A percentile compares a stretch with the other conserved stretches of the same genome.
These are phyloP conservation scores for Lichtheimia hyalospora DNA, from an alignment of 371 early-diverging fungal species.

Conservation along the genomic window DNA sequence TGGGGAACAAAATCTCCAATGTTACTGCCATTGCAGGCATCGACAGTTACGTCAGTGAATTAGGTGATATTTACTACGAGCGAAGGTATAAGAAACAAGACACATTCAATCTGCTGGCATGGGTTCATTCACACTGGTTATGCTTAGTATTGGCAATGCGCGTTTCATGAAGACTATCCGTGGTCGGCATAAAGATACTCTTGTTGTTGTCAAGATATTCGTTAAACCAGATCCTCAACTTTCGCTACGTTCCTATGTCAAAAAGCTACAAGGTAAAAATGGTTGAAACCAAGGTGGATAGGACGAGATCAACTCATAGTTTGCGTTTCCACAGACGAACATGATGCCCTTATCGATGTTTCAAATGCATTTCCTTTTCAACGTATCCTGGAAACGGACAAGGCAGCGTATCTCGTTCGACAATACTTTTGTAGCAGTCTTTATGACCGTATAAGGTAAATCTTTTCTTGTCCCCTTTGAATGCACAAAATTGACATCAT, in stretches of 20 bases:
- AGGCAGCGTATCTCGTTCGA: conserved; percentile 86
- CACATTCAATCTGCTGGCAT: not conserved
- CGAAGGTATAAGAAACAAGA: conserved; percentile 49
- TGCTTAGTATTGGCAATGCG: conserved; percentile 77
- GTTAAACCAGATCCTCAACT: conserved; percentile 79
- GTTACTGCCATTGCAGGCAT: conserved; percentile 69
- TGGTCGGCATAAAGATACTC: conserved; percentile 72
- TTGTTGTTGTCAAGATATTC: conserved; percentile 90
- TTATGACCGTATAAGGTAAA: conserved; percentile 91
- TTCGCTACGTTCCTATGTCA: conserved; percentile 59
- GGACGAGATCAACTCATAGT: too few relatives aligned
- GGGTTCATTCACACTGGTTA: not conserved
- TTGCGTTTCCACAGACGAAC: conserved; percentile 50
- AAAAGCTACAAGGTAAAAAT: conserved; percentile 56
- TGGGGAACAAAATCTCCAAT: conserved; percentile 72
- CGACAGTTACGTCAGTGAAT: conserved; percentile 69
- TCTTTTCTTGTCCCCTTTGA: too few relatives aligned
- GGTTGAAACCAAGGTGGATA: too few relatives aligned
- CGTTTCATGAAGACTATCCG: conserved; percentile 94
- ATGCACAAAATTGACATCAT: not conserved
- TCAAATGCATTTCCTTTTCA: conserved; percentile 83
- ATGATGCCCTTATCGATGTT: conserved; percentile 61
- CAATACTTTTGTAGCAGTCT: conserved; percentile 87
- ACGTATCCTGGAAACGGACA: conserved; percentile 83
- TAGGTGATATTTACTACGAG: conserved; percentile 74